Conservation (phyloP, 164 flowering plant species). For the Kingdonia uniflora region DNA sequence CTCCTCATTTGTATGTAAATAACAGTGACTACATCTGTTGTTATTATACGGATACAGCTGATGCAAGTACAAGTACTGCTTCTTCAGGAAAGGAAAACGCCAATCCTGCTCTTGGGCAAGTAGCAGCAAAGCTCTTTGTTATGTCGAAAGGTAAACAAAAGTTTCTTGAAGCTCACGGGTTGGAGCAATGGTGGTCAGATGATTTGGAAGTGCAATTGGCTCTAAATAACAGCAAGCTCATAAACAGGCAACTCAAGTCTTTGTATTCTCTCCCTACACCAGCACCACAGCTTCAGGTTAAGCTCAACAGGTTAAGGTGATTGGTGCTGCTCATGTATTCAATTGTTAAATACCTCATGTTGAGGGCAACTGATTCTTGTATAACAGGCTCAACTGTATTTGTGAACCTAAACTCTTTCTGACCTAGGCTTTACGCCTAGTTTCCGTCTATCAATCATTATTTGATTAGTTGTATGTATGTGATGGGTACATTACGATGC, state of each 20-base stretch:
- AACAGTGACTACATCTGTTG: slow-evolving; percentile 93
- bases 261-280: slow-evolving; percentile 28
- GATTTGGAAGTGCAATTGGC: slow-evolving; percentile 72
- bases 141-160: slow-evolving; percentile 78
- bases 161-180: slow-evolving; percentile 85
- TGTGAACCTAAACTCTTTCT: too few species aligned
- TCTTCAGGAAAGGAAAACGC: slow-evolving; percentile 34
- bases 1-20: slow-evolving; percentile 69
- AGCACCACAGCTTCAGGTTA: too few species aligned
- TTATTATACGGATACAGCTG: slow-evolving; percentile 43
- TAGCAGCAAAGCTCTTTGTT: slow-evolving; percentile 78
- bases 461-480: too few species aligned
- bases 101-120: slow-evolving; percentile 19
- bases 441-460: too few species aligned
- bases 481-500: too few species aligned
- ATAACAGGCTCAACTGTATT: too few species aligned
- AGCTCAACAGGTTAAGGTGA: too few species aligned
- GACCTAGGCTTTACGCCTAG: too few species aligned
- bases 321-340: too few species aligned
- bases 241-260: slow-evolving; percentile 71
- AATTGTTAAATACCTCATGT: too few species aligned
- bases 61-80: too few species aligned
- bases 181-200: slow-evolving; percentile 98
- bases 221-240: slow-evolving; percentile 59
- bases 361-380: too few species aligned